Evolutionary conservation across 1,284 basidiomycete species (phyloP), one percentile per base, ranked within the genome.

Genomic region (Sporisorium scitamineum): DNA sequence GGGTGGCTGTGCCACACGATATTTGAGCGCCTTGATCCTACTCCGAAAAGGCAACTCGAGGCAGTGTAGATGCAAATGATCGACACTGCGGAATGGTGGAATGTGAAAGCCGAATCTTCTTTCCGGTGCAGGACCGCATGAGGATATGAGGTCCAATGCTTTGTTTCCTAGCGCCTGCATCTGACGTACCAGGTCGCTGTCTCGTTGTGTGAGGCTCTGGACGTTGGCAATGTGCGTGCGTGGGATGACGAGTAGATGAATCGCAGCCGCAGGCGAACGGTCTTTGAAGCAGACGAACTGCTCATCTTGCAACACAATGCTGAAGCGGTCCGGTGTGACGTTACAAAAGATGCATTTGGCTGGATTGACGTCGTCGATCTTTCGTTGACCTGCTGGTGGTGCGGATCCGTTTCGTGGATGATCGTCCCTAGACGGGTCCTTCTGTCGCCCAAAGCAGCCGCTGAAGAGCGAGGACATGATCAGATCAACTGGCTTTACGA

Each of bases 31-130:
- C 9, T 85, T 85, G 5, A 87, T 70, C 1, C 82, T 54, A 0
- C 89, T 88, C 9, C 85, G 88, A 85, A 92, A 92, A 0, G 92
- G 92, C 37, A 93, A 86, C 6, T 88, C 90, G 48, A 93, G 90
- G 22, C 92, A 90, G 84, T 94, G 93, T 42, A 95, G 85, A 82
- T 94, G 93, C 16, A 94, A 86, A 84, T 94, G 93, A 29, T 90
- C 86, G 2, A 94, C 89, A n/a, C 91, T 92, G 64, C 89, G 91
- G 84, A 92, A 92, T 0, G 93, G 93, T 0, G 93, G 92, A 70
- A 94, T 92, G 63, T 76, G 75, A 54, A 77, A 79, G 39, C 77
- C 72, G 82, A 80, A 60, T 14, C 70, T 66, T 72, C 81, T 34
- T 76, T 80, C 68, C 54, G 20, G 32, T 52, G 34, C 22, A 2